Percentiles rank a stretch among this genome's conserved stretches.
Conservation (phyloP, 306 rosid genomes). For the Cucurbita argyrosperma region DNA sequence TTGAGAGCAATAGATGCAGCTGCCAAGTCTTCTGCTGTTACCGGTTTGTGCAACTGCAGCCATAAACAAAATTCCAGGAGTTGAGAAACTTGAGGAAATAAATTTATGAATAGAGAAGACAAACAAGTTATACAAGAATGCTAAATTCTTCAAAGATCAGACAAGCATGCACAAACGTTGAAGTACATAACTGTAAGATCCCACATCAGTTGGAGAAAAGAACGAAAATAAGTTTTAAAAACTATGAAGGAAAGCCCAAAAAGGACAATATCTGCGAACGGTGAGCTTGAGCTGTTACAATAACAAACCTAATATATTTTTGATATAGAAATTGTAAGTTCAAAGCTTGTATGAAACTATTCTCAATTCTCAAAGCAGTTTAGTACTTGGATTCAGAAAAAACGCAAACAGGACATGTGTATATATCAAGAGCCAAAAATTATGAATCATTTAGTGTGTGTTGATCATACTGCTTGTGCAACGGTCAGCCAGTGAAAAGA, state of each 20-base stretch:
- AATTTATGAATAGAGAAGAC: neutral
- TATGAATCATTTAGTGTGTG: neutral
- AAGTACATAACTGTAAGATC: neutral
- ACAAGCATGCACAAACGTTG: neutral
- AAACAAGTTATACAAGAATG: neutral
- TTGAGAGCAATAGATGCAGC: conserved; percentile 32
- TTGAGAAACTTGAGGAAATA: neutral
- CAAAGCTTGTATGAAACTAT: neutral
- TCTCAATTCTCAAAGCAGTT: neutral
- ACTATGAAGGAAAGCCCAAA: too few relatives aligned
- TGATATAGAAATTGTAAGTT: neutral
- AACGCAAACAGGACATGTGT: neutral
- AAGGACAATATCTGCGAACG: too few relatives aligned
- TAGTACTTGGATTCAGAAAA: neutral
- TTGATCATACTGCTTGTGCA: conserved; percentile 53
- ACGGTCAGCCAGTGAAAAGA: conserved; percentile 68
- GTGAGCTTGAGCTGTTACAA: too few relatives aligned
- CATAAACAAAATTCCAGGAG: conserved; percentile 8
- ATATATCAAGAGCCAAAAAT: neutral
- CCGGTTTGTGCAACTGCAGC: conserved; percentile 73
- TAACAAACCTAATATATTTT: neutral
- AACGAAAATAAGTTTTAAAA: too few relatives aligned
- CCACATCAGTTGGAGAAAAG: too few relatives aligned
- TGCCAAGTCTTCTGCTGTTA: conserved; percentile 58
- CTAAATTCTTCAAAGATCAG: neutral